phyloP scores from a whole-genome alignment of 352 stramenopile species.

The Thalassiosira ordinaria region DNA sequence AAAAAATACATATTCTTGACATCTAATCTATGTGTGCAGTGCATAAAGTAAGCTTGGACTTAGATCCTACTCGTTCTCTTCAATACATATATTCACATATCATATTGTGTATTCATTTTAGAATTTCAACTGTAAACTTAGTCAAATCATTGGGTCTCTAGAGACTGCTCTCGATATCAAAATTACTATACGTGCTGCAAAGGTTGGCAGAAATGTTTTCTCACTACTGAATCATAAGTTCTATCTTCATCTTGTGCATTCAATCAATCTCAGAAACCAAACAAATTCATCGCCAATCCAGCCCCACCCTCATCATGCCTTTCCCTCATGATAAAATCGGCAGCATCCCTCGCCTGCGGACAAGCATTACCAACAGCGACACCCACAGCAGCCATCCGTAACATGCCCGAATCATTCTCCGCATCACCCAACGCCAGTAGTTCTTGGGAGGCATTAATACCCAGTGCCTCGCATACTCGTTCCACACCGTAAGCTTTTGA shows the following conservation, averaged over 20 bases:
- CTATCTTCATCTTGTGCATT: neutral
- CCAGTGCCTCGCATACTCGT: conserved; percentile 74
- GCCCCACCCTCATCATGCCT: conserved; percentile 78
- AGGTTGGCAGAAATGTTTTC: no score
- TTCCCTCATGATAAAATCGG: conserved; percentile 79
- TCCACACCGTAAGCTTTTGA: conserved; percentile 81
- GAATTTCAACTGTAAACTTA: no score
- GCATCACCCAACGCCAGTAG: conserved; percentile 83
- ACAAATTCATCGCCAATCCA: conserved; percentile 77
- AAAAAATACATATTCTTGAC: no score
- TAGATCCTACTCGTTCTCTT: no score
- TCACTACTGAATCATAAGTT: neutral
- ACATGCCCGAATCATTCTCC: conserved; percentile 85
- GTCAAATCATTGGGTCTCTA: no score
- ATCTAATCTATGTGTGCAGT: no score
- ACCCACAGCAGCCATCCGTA: conserved; percentile 74
- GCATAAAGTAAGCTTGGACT: no score
- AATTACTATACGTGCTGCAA: no score
- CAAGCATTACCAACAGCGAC: conserved; percentile 79
- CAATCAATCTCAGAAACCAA: conserved; percentile 55
- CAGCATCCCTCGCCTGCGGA: conserved; percentile 59
- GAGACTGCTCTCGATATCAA: no score
- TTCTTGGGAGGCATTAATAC: conserved; percentile 66
- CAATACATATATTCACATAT: no score
- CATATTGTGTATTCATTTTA: no score